Evolutionary conservation across 768 basidiomycete species (phyloP), one percentile per base, ranked within the genome.

Genomic region (Pisolithus tinctorius): DNA sequence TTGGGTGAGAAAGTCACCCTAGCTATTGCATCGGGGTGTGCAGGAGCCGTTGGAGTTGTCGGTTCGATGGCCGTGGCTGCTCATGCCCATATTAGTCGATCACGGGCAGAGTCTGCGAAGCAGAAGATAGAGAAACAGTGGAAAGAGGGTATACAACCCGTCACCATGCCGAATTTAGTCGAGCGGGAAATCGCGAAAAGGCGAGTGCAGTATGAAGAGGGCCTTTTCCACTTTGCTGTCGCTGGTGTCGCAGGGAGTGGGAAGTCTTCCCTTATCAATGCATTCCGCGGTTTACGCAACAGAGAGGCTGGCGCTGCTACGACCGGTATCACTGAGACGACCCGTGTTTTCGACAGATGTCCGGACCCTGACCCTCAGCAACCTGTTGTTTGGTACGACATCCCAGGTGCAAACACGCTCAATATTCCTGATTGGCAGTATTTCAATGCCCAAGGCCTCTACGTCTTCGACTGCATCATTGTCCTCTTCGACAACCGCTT

Each of bases 201-300:
- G 29, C 50, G 48, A 3, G 13, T 60, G 26, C 51, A 60, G 39
- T 65, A 64, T 39, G 45, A 31, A 7, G 61, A 69, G 3, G 61
- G 60, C 10, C 38, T 54, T 20, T 63, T 64, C 44, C 68, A 71
- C 45, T 57, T 70, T 30, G 69, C 67, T 16, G 40, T 71, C 23
- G 65, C 65, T 2, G 69, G 70, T 2, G 16, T 61, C 7, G 59
- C 65, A 4, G 70, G 69, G 6, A 64, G 63, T 29, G 69, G 69
- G 13, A 71, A 71, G 54, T 71, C 69, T 4, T 68, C 70, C n/a
- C 54, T 69, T 17, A 63, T 70, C 41, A 71, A 71, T 23, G 63
- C 69, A 4, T 60, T 71, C 23, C 66, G 70, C 1, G 69, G 69
- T 6, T 42, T 71, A 25, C 42, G 45, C 8, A 60, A 57, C 48